Base-by-base conservation (phyloP, 2,329 filamentous ascomycete species). In the Colletotrichum somersetense region DNA sequence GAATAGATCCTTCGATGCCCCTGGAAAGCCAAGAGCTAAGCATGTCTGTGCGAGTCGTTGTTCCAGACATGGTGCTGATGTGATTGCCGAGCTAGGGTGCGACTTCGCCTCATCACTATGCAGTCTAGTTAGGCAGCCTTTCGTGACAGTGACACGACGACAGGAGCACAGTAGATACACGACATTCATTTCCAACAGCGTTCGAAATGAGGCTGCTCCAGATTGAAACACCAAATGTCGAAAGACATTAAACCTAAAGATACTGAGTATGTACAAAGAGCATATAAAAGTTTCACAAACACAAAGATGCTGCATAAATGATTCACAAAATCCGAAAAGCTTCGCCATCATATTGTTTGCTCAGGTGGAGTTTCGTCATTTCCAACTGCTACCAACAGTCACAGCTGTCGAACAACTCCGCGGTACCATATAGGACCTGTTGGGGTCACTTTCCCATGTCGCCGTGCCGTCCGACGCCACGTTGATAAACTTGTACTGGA, bases 401-500 rank as follows among this genome's bases (percentile, higher is more conserved):
- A 73, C 75, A 3, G 71, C 72, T 10, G 73, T 67, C 3, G 63
- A 71, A 63, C 78, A 81, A 26, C 76, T 66, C 11, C 46, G 61
- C 0, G 78, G 76, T 10, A 82, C 78, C 42, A 79, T 80, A 69
- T 78, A 83, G 0, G 77, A 79, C 50, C 82, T 76, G 64, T 85
- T 85, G 0, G 82, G 81, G 30, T 89, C 89, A 63, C 83, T 86
- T 79, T 91, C 89, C 89, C 89, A 92, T 0, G 81, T 84, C 6
- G 89, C 81, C 0, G 78, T 80, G 0, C 89, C 88, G 75, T 83
- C 81, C 1, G 77, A 78, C n/a, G 81, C 83, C 53, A 89, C 85
- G 74, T 86, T 86, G 74, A 92, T 84, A 75, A 88, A 92, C 79
- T 92, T 91, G 78, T 91, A 92, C 78, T 88, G 78, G 71, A 92